Evolutionary conservation across 2,329 filamentous ascomycete species (phyloP), one percentile per base, ranked within the genome.

Genomic region (Claviceps humidiphila): DNA sequence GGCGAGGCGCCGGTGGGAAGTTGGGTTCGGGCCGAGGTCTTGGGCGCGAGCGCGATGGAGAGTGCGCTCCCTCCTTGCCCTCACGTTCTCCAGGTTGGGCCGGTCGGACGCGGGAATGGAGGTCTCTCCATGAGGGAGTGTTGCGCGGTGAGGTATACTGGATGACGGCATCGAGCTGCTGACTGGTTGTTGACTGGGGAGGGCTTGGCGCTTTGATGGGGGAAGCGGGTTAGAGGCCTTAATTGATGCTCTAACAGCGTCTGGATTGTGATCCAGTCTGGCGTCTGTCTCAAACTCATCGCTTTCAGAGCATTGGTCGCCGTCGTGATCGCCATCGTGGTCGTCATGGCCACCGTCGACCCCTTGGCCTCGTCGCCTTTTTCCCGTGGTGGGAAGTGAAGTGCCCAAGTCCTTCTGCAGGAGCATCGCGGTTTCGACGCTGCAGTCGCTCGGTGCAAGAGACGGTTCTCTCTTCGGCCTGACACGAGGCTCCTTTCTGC

Each of bases 211-310:
- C 20, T 47, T 42, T 26, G n/a, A 11, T 11, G 6, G 16, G 52
- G 48, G 41, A 17, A 41, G 40, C 47, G 53, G 56, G 48, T 40
- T 40, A 6, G 39, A 17, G 34, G 53, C 41, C 47, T 16, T 51
- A 30, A 54, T 41, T 13, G 53, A n/a, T 46, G 56, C 53, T 49
- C 58, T 56, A 48, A 60, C 56, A 53, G 59, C 46, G 56, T 61
- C 50, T 57, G 50, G 30, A 14, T 47, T 17, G 26, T 63, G 51
- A 46, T 57, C 30, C 51, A 22, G 30, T n/a, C 66, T 61, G 14
- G 47, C 51, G 39, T 66, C 64, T 4, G 56, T 61, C 49, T 68
- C 59, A 51, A 67, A 68, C 1, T 26, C 11, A 38, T 61, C 59
- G 3, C 9, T 34, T 34, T 34, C 30, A 34, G 30, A 34, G 9